phyloP scores from a whole-genome alignment of 2,329 filamentous ascomycete species.

The Colletotrichum sp. region DNA sequence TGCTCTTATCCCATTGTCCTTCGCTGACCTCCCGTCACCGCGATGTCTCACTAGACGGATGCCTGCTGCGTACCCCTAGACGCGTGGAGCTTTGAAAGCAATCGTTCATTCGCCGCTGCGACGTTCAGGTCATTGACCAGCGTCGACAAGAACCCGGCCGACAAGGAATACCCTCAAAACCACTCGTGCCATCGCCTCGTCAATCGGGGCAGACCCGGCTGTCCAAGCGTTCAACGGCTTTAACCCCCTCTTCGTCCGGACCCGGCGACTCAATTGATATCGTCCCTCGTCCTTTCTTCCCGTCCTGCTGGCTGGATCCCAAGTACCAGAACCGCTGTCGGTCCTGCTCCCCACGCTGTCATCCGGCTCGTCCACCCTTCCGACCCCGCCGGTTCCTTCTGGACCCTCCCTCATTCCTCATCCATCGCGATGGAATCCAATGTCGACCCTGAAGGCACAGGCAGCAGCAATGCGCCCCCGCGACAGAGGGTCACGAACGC shows the following conservation, averaged over 20 bases:
- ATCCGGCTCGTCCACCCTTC: not conserved
- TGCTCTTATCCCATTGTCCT: not conserved
- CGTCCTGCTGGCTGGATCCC: not conserved
- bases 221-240: not conserved
- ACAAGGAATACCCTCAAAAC: not conserved
- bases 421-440: not conserved
- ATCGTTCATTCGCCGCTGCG: not conserved
- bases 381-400: not conserved
- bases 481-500: conserved; percentile 39
- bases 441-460: not conserved
- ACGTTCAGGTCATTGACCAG: not conserved
- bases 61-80: not conserved
- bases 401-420: not conserved
- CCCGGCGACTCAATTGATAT: not conserved
- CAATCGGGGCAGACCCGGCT: not conserved
- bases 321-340: not conserved
- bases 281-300: not conserved
- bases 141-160: not conserved
- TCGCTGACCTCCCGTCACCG: not conserved
- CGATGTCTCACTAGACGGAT: not conserved
- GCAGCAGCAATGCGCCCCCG: not conserved
- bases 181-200: not conserved
- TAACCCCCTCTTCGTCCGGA: not conserved
- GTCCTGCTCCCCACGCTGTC: not conserved
- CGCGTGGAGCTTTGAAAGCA: not conserved